phyloP scores from a whole-genome alignment of 164 flowering plant genomes.

The Annona cherimola region DNA sequence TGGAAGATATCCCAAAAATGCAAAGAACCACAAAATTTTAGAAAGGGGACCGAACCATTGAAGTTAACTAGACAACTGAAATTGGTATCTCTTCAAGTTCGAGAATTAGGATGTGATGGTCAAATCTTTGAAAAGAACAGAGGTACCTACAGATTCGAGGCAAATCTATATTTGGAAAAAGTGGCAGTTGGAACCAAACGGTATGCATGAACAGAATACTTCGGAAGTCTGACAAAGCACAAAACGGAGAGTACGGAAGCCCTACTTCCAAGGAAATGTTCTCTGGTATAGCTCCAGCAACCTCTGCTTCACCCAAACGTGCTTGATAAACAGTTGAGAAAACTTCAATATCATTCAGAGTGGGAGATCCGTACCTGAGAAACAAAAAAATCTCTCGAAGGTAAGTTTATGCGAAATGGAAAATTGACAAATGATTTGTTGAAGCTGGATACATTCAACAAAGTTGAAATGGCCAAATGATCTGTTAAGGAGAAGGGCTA shows the following conservation, averaged over 20 bases:
- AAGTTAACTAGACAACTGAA: neutral
- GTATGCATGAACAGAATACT: no score
- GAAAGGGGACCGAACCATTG: neutral
- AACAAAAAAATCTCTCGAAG: neutral
- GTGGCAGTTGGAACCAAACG: no score
- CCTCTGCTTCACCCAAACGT: slow-evolving; percentile 66
- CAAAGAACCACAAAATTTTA: neutral
- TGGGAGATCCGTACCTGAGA: slow-evolving; percentile 92
- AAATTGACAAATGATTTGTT: neutral
- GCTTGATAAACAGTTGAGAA: slow-evolving; percentile 58
- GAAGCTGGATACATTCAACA: no score
- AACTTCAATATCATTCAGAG: slow-evolving; percentile 69
- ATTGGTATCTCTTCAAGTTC: neutral
- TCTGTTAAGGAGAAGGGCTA: neutral
- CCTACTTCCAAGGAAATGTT: slow-evolving; percentile 66
- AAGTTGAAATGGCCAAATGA: neutral
- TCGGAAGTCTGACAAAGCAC: no score
- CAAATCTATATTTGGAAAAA: no score
- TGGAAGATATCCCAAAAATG: neutral
- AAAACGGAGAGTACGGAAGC: no score
- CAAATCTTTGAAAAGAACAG: no score
- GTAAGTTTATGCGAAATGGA: neutral
- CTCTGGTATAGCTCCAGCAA: slow-evolving; percentile 53
- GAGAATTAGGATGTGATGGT: neutral
- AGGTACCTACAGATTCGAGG: no score